Base-by-base conservation (phyloP, 148 eudicot species). In the Persicaria tinctoria region DNA sequence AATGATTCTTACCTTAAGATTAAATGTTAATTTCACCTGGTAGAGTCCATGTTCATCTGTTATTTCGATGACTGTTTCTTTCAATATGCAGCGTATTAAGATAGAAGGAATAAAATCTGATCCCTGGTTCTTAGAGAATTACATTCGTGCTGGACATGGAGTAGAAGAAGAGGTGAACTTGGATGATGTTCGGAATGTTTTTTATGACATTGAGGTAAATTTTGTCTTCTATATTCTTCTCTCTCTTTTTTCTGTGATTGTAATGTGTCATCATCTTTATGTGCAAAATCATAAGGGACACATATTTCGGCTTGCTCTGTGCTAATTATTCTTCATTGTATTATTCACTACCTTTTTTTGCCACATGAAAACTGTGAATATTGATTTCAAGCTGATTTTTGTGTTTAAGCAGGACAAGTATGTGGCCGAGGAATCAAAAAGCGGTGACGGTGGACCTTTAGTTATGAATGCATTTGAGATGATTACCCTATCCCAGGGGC, bases 391-490 rank as follows among this genome's bases (percentile, higher is more conserved):
- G 48, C 14, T 66, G 48, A 41, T 66, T 38, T 5, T 13, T 20
- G 49, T 71, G 74, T 48, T 63, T 79, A 69, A 84, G 77, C 91
- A 96, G 99, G 94, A 92, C 81, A 77, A 80, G 60, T 90, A 80
- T 83, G 99, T 96, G 51, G 85, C 84, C 56, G 99, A 96, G 76
- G 89, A 89, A 76, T 73, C 97, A 6, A 81, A 68, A 69, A 68
- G 70, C 51, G 56, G 74, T 75, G 83, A 76, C 32, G 76, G 50
- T 70, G 97, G 97, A 68, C 99, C 99, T 75, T 70, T 96, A 57
- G 80, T 87, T 54, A 96, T 96, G 99, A 96, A 96, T 83, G 99
- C 99, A 32, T 96, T 96, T 86, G 99, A 96, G 88, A 92, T 96
- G 99, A 92, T 96, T 72, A 96, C 97, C 57, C 84, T 96, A 59